Percentiles rank a stretch among this genome's conserved stretches.
Conservation (phyloP, 768 basidiomycete genomes). For the Lactarius psammicola region DNA sequence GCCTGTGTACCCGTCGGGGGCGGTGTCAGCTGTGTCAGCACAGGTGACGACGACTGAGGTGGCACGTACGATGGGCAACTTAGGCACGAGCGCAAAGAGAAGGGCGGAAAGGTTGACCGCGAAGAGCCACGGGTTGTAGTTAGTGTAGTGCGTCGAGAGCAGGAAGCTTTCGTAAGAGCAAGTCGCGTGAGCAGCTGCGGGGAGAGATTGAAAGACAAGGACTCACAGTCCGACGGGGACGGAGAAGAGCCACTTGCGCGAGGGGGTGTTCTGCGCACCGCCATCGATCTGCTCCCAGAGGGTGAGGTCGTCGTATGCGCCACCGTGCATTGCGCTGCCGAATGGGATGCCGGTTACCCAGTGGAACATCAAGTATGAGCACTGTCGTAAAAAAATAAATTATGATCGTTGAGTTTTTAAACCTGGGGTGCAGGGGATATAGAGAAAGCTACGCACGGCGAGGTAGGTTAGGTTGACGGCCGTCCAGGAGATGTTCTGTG, state of each 20-base stretch:
- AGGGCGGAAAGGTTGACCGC: slow-evolving; percentile 83
- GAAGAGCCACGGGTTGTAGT: slow-evolving; percentile 94
- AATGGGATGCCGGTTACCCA: slow-evolving; percentile 98
- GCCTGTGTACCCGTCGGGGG: slow-evolving; percentile 48
- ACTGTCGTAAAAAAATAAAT: slow-evolving; percentile 4
- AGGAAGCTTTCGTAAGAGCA: slow-evolving; percentile 63
- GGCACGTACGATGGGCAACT: slow-evolving; percentile 81
- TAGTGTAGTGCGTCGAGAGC: slow-evolving; percentile 96
- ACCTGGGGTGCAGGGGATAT: not conserved
- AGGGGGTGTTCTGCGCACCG: slow-evolving; percentile 97
- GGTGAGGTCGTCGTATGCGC: slow-evolving; percentile 96
- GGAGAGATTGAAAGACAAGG: slow-evolving; percentile 5
- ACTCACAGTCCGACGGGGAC: slow-evolving; percentile 89
- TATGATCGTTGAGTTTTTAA: no score
- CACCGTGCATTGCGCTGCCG: slow-evolving; percentile 79
- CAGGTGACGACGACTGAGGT: not conserved
- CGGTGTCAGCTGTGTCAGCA: not conserved
- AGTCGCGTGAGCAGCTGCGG: slow-evolving; percentile 23
- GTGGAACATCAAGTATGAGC: slow-evolving; percentile 97
- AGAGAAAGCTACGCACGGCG: slow-evolving; percentile 54
- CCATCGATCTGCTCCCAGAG: slow-evolving; percentile 99
- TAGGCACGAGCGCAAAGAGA: slow-evolving; percentile 84
- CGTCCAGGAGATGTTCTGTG: slow-evolving; percentile 94
- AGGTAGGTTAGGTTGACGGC: slow-evolving; percentile 89
- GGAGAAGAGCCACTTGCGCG: slow-evolving; percentile 94